phyloP scores from a whole-genome alignment of 1,284 basidiomycete species.

The Omphalotus olearius region DNA sequence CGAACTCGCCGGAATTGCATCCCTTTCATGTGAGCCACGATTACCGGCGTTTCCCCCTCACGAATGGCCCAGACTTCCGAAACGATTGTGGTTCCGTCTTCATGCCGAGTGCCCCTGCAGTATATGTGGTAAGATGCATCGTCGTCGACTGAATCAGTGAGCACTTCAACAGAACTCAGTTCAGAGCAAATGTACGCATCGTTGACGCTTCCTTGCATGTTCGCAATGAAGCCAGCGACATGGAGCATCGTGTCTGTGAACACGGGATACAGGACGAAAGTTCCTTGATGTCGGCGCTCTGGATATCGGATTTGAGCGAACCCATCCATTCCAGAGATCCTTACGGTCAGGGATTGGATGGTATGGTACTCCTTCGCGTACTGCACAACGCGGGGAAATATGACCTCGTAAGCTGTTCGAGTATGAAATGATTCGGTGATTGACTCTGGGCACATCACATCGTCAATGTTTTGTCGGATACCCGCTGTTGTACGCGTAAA shows the following conservation, averaged over 20 bases:
- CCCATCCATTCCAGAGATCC: constrained; percentile 45
- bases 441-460: constrained; percentile 24
- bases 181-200: constrained; percentile 62
- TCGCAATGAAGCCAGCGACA: constrained; percentile 63
- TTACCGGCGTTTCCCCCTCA: constrained; percentile 23
- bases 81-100: constrained; percentile 37
- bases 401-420: constrained; percentile 57
- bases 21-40: constrained; percentile 52
- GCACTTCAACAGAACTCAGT: constrained; percentile 43
- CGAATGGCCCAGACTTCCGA: constrained; percentile 49
- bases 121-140: constrained; percentile 45
- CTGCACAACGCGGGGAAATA: constrained; percentile 66
- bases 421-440: constrained; percentile 46
- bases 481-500: constrained; percentile 34
- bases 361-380: constrained; percentile 57
- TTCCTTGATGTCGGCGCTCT: constrained; percentile 24
- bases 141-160: constrained; percentile 37
- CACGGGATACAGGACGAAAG: constrained; percentile 46
- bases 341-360: constrained; percentile 49
- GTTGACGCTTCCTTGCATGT: constrained; percentile 43
- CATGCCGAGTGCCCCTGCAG: constrained; percentile 41
- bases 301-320: constrained; percentile 46
- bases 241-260: constrained; percentile 68
- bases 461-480: constrained; percentile 30
- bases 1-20: constrained; percentile 54